Evolutionary conservation across 345 rosid species (phyloP).

Genomic region (Brassica napus): DNA sequence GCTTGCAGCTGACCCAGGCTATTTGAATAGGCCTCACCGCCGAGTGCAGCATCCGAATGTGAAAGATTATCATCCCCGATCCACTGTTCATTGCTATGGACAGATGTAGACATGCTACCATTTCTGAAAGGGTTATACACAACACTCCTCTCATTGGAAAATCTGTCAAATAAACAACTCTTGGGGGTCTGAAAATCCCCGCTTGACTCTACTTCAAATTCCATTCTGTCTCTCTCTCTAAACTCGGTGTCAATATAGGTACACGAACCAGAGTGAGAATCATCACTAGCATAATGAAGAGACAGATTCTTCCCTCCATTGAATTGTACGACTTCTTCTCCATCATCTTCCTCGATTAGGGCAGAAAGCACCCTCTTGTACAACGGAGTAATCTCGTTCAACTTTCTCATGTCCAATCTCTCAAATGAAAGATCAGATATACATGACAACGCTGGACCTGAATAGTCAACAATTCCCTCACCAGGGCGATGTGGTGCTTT

Average conservation of each 20-base stretch:
- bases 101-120: constrained; percentile 61
- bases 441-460: constrained; percentile 45
- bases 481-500: constrained; percentile 45
- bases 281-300: constrained; percentile 88
- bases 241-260: constrained; percentile 78
- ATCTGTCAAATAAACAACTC: constrained; percentile 59
- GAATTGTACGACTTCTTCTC: constrained; percentile 63
- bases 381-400: constrained; percentile 67
- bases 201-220: constrained; percentile 89
- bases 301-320: constrained; percentile 71
- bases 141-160: constrained; percentile 70
- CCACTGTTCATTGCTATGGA: constrained; percentile 75
- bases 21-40: constrained; percentile 65
- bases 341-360: constrained; percentile 90
- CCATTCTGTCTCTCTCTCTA: constrained; percentile 85
- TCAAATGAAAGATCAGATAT: constrained; percentile 49
- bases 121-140: constrained; percentile 64
- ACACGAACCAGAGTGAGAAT: constrained; percentile 95
- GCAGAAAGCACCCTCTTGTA: constrained; percentile 91
- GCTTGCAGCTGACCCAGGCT: constrained; percentile 53
- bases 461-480: constrained; percentile 44
- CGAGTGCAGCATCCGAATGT: constrained; percentile 59
- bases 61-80: constrained; percentile 69
- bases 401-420: constrained; percentile 53
- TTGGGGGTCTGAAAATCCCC: constrained; percentile 68